These are phyloP conservation scores for Pittosporum tobira DNA, from an alignment of 129 eudicot species.

Conservation along the genomic window DNA sequence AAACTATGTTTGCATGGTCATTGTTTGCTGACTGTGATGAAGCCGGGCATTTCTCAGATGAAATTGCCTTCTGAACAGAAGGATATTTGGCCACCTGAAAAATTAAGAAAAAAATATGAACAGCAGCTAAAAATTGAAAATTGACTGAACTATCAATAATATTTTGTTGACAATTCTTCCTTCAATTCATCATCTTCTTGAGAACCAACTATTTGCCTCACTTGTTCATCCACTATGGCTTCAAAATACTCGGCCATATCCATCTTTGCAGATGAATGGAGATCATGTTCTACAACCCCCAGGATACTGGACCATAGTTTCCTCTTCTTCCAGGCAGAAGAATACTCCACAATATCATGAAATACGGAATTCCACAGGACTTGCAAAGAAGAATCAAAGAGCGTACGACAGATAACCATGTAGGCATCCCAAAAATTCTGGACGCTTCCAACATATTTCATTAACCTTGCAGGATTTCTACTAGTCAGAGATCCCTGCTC, in stretches of 20 bases:
- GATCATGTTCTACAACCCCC: conserved; percentile 42
- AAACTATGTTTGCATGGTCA: conserved; percentile 14
- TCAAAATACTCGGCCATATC: conserved; percentile 39
- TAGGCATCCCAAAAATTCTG: conserved; percentile 39
- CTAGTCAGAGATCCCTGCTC: conserved; percentile 4
- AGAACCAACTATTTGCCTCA: conserved; percentile 26
- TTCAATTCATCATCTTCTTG: conserved; percentile 19
- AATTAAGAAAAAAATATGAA: too few relatives aligned
- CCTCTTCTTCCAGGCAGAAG: conserved; percentile 62
- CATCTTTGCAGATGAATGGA: conserved; percentile 46
- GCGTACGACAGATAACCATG: conserved; percentile 25
- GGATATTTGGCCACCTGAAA: conserved; percentile 36
- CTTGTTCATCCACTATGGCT: conserved; percentile 56
- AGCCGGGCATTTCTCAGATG: conserved; percentile 15
- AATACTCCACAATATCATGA: conserved; percentile 50
- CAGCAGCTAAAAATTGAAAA: too few relatives aligned
- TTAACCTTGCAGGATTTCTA: conserved; percentile 9
- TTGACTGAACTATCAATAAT: too few relatives aligned
- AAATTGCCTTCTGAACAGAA: conserved; percentile 5
- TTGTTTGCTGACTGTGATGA: conserved; percentile 16
- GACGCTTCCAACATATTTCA: conserved; percentile 51
- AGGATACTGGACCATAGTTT: conserved; percentile 40
- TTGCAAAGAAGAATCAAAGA: conserved; percentile 63
- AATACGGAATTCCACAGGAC: conserved; percentile 74
- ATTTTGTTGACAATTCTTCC: conserved; percentile 40